Conservation (phyloP, 495 filamentous ascomycete genomes). For the Neurospora sp. region DNA sequence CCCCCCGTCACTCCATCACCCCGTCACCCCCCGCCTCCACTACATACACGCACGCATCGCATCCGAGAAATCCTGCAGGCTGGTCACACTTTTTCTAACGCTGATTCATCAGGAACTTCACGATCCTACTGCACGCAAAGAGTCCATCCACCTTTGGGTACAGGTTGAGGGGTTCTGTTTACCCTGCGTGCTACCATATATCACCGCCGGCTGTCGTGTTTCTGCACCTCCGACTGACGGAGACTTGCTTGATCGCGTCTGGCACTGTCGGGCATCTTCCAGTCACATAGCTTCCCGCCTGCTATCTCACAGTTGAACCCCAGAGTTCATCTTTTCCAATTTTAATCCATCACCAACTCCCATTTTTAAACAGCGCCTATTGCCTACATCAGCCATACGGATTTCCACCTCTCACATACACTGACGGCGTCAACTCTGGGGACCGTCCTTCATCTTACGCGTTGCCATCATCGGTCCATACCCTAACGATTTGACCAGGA, state of each 20-base stretch:
- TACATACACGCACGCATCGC: slow-evolving; percentile 15
- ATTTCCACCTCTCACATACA: neutral
- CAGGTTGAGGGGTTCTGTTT: neutral
- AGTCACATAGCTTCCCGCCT: neutral
- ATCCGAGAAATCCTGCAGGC: slow-evolving; percentile 22
- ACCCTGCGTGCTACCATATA: neutral
- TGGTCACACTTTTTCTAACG: slow-evolving; percentile 23
- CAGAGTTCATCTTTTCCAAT: neutral
- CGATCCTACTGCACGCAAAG: slow-evolving; percentile 2
- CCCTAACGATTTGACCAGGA: neutral
- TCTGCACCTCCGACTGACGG: neutral
- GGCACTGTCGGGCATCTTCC: neutral
- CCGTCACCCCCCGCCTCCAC: slow-evolving; percentile 11
- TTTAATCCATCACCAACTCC: neutral
- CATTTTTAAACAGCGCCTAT: slow-evolving; percentile 14
- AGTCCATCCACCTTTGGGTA: slow-evolving; percentile 1
- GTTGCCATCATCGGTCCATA: neutral
- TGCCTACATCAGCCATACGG: slow-evolving; percentile 1
- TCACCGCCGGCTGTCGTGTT: neutral
- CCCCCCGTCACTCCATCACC: slow-evolving; percentile 2
- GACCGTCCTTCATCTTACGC: neutral
- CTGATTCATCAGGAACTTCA: slow-evolving; percentile 19
- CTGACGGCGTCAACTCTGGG: neutral
- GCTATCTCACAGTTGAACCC: neutral
- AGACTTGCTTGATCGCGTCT: neutral